These are phyloP conservation scores for Bipolaris zeicola DNA, from an alignment of 2,329 filamentous ascomycete genomes.

Conservation along the genomic window DNA sequence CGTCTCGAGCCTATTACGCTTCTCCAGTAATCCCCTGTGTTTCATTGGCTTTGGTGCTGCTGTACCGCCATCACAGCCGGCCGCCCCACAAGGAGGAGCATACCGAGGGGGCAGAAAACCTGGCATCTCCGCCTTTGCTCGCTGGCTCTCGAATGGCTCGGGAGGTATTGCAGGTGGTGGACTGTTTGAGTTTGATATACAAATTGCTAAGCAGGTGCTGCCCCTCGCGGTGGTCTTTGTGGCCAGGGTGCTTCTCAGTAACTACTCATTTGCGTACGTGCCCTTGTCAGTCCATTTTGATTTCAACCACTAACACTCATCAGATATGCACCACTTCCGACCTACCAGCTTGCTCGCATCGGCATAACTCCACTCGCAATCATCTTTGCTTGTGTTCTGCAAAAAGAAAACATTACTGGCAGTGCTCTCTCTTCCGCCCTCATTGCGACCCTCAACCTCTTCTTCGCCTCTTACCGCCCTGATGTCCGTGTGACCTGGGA, in stretches of 20 bases:
- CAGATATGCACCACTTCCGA: slow-evolving; percentile 58
- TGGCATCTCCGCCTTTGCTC: slow-evolving; percentile 34
- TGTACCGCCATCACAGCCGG: slow-evolving; percentile 51
- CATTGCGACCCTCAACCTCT: slow-evolving; percentile 57
- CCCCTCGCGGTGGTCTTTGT: slow-evolving; percentile 58
- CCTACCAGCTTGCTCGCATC: slow-evolving; percentile 60
- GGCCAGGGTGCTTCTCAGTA: slow-evolving; percentile 58
- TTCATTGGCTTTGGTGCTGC: slow-evolving; percentile 52
- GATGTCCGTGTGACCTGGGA: slow-evolving; percentile 58
- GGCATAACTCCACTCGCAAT: slow-evolving; percentile 57
- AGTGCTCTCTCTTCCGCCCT: slow-evolving; percentile 58
- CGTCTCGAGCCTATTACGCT: slow-evolving; percentile 56
- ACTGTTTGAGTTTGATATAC: slow-evolving; percentile 58
- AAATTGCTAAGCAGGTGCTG: slow-evolving; percentile 55
- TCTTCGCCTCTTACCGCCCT: slow-evolving; percentile 55
- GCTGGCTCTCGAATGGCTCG: slow-evolving; percentile 49
- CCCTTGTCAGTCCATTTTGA: too few species aligned
- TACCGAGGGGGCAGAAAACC: slow-evolving; percentile 36
- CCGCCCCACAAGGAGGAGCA: slow-evolving; percentile 39
- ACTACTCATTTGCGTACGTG: slow-evolving; percentile 59
- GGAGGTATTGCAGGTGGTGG: slow-evolving; percentile 61
- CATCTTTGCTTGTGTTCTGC: slow-evolving; percentile 55
- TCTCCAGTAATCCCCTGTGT: slow-evolving; percentile 51
- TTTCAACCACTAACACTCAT: slow-evolving; percentile 11
- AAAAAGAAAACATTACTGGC: slow-evolving; percentile 54